Conservation (phyloP, 2,329 filamentous ascomycete species). For the Hypoxylon rubiginosum region DNA sequence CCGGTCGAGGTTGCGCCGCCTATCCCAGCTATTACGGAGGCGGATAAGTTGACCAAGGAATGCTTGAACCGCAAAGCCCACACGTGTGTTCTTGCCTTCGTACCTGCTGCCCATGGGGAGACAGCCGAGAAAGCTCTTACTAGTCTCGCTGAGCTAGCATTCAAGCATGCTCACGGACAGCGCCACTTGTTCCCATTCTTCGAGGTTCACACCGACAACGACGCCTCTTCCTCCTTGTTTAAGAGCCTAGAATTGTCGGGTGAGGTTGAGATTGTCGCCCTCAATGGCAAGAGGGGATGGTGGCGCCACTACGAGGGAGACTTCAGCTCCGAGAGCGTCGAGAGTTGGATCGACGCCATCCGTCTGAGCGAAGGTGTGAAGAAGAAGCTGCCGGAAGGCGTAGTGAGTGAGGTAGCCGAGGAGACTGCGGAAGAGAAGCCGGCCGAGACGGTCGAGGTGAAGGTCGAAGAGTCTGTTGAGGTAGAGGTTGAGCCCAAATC, state of each 20-base stretch:
- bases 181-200: conserved; percentile 87
- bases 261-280: conserved; percentile 79
- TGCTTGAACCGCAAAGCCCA: conserved; percentile 83
- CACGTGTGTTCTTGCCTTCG: conserved; percentile 85
- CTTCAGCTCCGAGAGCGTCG: conserved; percentile 73
- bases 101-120: conserved; percentile 67
- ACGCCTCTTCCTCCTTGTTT: conserved; percentile 67
- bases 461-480: conserved; percentile 52
- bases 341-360: conserved; percentile 92
- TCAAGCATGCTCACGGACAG: conserved; percentile 77
- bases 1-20: conserved; percentile 69
- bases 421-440: conserved; percentile 57
- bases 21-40: conserved; percentile 74
- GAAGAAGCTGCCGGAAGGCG: conserved; percentile 75
- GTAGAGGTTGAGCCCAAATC: conserved; percentile 49
- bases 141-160: conserved; percentile 78
- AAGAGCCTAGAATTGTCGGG: conserved; percentile 72
- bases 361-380: conserved; percentile 89
- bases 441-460: conserved; percentile 60
- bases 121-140: conserved; percentile 69
- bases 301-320: conserved; percentile 79
- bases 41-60: conserved; percentile 73
- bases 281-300: conserved; percentile 90
- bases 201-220: conserved; percentile 74
- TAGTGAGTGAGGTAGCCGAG: conserved; percentile 62